Base-by-base conservation (phyloP, 2,329 filamentous ascomycete genomes). In the Bipolaris victoriae region DNA sequence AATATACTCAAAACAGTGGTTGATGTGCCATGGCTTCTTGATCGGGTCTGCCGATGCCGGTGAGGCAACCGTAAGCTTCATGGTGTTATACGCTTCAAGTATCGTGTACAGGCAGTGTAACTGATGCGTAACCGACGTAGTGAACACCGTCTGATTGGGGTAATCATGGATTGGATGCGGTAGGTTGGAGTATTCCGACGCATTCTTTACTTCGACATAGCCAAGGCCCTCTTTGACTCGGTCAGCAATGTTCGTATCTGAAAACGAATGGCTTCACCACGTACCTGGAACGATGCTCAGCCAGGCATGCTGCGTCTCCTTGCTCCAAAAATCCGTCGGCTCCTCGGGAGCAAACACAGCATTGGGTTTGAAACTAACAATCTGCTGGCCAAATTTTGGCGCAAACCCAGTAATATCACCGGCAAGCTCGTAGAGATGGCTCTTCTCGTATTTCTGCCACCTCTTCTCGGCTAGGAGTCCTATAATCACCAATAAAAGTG, bases 1-100 rank as follows among this genome's bases (percentile, higher is more conserved):
- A 18, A 75, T 65, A 52, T 75, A 74, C 24, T 74, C 71, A 51
- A 73, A 75, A 58, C 71, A 74, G 56, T 75, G 72, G 45, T 69
- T 73, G 26, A 75, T 64, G 31, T 74, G 72, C 72, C 72, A 75
- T 4, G 70, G 65, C 62, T 72, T 69, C 26, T 72, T 67, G 35
- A 73, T 65, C 1, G 64, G 55, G 16, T 54, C 65, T 24, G 43
- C 35, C 3, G 55, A 13, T 5, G 56, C 46, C 3, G 62, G 52
- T 6, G 49, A 54, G 15, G 57, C 55, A 1, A 64, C 50, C 3
- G 53, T 60, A 3, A 70, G 36, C 26, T 66, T 64, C 45, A 71
- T 62, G 13, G 60, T 68, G 52, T 72, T 73, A 60, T 75, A 73
- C 6, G 71, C 71, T 41, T 69, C 68, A 20, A 74, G 51, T 37